Base-by-base conservation (phyloP, 2,329 filamentous ascomycete species). In the Fusarium devonianum region DNA sequence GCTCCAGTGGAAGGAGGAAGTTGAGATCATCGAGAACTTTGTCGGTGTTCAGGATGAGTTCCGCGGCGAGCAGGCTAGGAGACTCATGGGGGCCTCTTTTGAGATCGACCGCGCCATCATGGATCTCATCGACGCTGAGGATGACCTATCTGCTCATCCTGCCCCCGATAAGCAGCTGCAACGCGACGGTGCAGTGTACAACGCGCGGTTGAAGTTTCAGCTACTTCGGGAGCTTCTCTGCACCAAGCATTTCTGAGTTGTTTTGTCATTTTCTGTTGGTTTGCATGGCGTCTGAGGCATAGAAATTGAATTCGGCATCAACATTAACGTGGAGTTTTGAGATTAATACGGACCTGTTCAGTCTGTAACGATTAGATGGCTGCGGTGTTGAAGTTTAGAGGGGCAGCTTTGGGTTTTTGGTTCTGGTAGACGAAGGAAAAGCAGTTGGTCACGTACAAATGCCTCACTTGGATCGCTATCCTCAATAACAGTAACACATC, bases 1-100 rank as follows among this genome's bases (percentile, higher is more conserved):
- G 11, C 5, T 21, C 0, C 3, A 37, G 7, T 60, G 57, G 59
- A 17, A 33, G 5, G 22, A 40, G n/a, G 61, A 63, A 36, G 16
- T 46, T 5, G 9, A 19, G 4, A 56, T 52, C 23, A 39, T 65
- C 12, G 55, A 64, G 32, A 41, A 53, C 28, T 65, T 49, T 21
- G 59, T 44, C 10, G 62, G 61, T 1, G n/a, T 50, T 8, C 56
- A 52, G 13, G 34, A 44, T 4, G 12, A n/a, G 2, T 39, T 62
- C 13, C 0, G 10, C 9, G 10, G 18, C 0, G 23, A 34, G 4
- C 39, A 51, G 13, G 52, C 18, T 9, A 11, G 5, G 21, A 7
- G 32, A 7, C 18, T 35, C 18, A 6, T 7, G 2, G 10, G 7
- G n/a, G 18, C 32, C 7, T 11, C 18, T 19, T 4, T 25, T 10